phyloP scores from a whole-genome alignment of 257 asterid species.

The Thymus mandschuricus region DNA sequence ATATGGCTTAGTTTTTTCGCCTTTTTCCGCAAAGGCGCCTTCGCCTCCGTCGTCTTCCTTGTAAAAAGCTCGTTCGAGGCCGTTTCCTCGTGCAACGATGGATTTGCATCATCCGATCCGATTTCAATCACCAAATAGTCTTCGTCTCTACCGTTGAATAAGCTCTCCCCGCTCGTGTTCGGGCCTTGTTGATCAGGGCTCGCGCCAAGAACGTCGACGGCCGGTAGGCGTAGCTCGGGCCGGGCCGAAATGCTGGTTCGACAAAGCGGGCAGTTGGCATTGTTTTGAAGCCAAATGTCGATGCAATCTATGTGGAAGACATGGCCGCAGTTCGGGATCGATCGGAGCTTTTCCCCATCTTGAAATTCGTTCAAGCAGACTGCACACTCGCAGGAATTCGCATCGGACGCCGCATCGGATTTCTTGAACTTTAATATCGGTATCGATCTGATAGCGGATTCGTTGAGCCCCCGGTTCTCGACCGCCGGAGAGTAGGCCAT shows the following conservation, averaged over 20 bases:
- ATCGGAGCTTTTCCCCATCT: conserved; percentile 64
- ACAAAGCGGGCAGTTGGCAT: conserved; percentile 89
- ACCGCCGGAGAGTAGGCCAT: conserved; percentile 41
- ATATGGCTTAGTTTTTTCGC: conserved; percentile 38
- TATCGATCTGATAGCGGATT: conserved; percentile 64
- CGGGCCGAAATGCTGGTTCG: conserved; percentile 56
- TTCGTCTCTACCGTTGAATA: conserved; percentile 49
- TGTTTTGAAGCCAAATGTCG: conserved; percentile 90
- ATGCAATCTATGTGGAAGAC: conserved; percentile 85
- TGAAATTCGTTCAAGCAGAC: conserved; percentile 81
- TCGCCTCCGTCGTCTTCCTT: conserved; percentile 44
- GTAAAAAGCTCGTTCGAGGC: conserved; percentile 38
- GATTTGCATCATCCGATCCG: conserved; percentile 32
- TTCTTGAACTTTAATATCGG: conserved; percentile 63
- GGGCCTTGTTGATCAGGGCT: conserved; percentile 43
- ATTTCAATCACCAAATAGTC: conserved; percentile 81
- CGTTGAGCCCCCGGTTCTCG: conserved; percentile 65
- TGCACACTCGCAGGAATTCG: conserved; percentile 52
- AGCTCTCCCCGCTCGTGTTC: conserved; percentile 10
- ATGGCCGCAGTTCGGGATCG: conserved; percentile 73
- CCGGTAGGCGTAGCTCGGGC: conserved; percentile 21
- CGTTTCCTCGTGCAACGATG: conserved; percentile 37
- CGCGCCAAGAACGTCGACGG: conserved; percentile 39
- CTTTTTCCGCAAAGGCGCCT: conserved; percentile 34
- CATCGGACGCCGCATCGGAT: conserved; percentile 5